Base-by-base conservation (phyloP, 257 asterid genomes). In the Solanum virginianum region DNA sequence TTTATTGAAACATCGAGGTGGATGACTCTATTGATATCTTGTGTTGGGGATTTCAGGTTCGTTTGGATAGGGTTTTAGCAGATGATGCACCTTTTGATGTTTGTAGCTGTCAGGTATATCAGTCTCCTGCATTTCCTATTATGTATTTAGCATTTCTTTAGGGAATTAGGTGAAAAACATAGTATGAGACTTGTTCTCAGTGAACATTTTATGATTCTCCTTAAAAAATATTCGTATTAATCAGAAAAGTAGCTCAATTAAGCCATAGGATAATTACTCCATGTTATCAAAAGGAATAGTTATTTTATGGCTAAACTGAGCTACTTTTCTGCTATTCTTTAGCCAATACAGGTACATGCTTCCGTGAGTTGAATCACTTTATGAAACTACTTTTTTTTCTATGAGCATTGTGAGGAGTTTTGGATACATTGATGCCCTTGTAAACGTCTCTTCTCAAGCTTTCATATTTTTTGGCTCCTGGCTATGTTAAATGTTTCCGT, bases 1-100 rank as follows among this genome's bases (percentile, higher is more conserved):
- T 77, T 53, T 51, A 77, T 54, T 51, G 65, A 53, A 26, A 15
- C 5, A 53, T 51, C 11, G 4, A 49, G 10, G 60, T 11, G 55
- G 56, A 14, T 66, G 57, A 66, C 49, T 82, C 66, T 80, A 80
- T 47, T 81, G 63, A 77, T 82, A 72, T 65, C 60, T 75, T 59
- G 47, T 83, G 45, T 86, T 54, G 47, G 69, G 54, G 32, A 72
- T 81, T 91, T 83, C 94, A 97, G 99, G 94, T 91, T 83, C 94
- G 85, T 22, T 89, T 97, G 85, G 99, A 97, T 89, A 90, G 89
- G 86, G 92, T 91, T 83, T 89, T 97, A 87, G 96, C 94, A 10
- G 98, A 92, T 87, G 99, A 95, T 90, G 98, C 95, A 83, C 99
- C 98, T 15, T 97, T 97, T 88, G 98, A 95, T 88, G 54, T 97